Conservation (phyloP, 805 yeast genomes). For the Yarrowia porcina region DNA sequence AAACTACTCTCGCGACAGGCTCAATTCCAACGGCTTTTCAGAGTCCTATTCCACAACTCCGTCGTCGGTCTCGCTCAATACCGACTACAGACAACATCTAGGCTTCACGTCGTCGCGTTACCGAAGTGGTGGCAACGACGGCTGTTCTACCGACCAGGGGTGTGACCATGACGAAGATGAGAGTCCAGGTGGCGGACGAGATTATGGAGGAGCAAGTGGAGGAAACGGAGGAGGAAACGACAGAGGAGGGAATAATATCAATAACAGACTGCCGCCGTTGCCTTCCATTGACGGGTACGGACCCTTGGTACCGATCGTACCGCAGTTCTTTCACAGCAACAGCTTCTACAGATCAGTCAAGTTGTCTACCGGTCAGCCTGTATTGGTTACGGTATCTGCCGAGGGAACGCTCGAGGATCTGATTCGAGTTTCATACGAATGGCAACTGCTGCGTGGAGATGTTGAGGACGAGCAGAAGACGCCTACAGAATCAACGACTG, state of each 20-base stretch:
- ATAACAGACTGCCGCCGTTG: constrained; percentile 1
- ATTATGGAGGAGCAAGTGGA: not conserved
- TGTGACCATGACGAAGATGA: constrained; percentile 1
- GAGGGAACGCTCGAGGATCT: constrained; percentile 32
- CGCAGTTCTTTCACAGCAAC: constrained; percentile 30
- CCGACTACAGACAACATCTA: constrained; percentile 21
- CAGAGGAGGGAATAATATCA: not conserved
- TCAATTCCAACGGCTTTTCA: constrained; percentile 7
- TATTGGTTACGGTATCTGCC: constrained; percentile 31
- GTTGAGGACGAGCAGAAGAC: not conserved
- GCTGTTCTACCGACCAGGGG: not conserved
- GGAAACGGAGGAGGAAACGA: not conserved
- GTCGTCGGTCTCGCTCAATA: constrained; percentile 8
- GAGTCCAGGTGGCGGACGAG: constrained; percentile 12
- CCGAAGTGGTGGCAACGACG: constrained; percentile 3
- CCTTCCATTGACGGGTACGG: constrained; percentile 30
- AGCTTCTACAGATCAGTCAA: constrained; percentile 30
- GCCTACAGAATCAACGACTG: not conserved
- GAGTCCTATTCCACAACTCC: constrained; percentile 22
- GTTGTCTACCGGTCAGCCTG: constrained; percentile 28
- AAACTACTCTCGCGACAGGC: constrained; percentile 13
- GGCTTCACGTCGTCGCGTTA: constrained; percentile 21
- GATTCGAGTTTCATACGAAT: constrained; percentile 33
- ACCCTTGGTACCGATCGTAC: constrained; percentile 30
- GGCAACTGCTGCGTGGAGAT: constrained; percentile 23